Evolutionary conservation across 192 early-diverging fungal species (phyloP).

Genomic region (Coemansia aciculifera): DNA sequence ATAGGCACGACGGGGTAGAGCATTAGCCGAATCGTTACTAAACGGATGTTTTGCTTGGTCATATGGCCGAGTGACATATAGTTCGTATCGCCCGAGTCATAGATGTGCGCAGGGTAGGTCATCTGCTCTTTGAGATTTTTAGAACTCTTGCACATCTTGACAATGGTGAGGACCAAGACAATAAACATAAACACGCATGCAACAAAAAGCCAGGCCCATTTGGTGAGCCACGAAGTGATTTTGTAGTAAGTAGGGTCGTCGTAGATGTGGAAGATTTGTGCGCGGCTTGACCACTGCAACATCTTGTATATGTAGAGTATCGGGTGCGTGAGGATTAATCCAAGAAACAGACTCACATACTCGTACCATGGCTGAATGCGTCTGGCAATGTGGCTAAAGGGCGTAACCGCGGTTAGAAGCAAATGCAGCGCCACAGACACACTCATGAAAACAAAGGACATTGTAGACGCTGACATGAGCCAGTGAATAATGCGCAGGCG

Average conservation of each 20-base stretch:
- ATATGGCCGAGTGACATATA: not conserved
- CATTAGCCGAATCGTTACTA: conserved; percentile 19
- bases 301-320: conserved; percentile 41
- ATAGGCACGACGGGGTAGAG: conserved; percentile 35
- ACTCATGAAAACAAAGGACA: conserved; percentile 36
- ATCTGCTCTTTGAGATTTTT: not conserved
- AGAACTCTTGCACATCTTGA: not conserved
- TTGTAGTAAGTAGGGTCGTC: conserved; percentile 25
- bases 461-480: conserved; percentile 39
- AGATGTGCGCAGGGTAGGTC: not conserved
- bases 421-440: conserved; percentile 32
- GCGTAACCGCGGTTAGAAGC: conserved; percentile 6
- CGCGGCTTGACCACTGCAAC: conserved; percentile 27
- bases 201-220: conserved; percentile 40
- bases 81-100: not conserved
- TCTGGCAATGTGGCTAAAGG: conserved; percentile 10
- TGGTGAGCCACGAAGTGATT: conserved; percentile 38
- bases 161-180: not conserved
- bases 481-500: conserved; percentile 43
- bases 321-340: conserved; percentile 42
- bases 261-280: conserved; percentile 41
- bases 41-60: conserved; percentile 12
- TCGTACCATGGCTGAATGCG: conserved; percentile 36
- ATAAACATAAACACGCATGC: conserved; percentile 19
- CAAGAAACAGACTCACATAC: conserved; percentile 25